A percentile compares a stretch with the other conserved stretches of the same genome.
Evolutionary conservation across 495 filamentous ascomycete species (phyloP).

Genomic region (Penicilliopsis zonata): DNA sequence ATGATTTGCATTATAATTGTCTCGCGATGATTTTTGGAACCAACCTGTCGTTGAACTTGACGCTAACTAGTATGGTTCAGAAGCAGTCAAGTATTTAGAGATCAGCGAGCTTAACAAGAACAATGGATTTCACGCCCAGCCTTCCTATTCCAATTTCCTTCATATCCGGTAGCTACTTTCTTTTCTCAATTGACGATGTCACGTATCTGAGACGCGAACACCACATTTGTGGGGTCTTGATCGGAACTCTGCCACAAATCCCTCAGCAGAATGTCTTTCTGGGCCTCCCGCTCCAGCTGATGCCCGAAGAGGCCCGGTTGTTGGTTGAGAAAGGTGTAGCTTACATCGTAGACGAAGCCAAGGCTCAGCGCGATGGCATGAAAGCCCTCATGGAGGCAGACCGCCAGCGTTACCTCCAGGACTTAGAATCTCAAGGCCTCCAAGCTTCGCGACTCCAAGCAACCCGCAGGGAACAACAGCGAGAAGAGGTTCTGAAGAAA

Average conservation of each 20-base stretch:
- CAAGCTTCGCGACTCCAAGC: slow-evolving; percentile 27
- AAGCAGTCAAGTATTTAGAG: slow-evolving; percentile 4
- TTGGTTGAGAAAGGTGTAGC: slow-evolving; percentile 70
- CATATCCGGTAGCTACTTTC: slow-evolving; percentile 69
- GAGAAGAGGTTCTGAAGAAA: slow-evolving; percentile 28
- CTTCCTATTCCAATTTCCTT: slow-evolving; percentile 71
- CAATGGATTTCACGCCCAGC: slow-evolving; percentile 25
- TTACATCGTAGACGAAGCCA: slow-evolving; percentile 66
- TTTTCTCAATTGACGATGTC: slow-evolving; percentile 77
- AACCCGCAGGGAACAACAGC: slow-evolving; percentile 27
- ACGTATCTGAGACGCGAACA: slow-evolving; percentile 69
- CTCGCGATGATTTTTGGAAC: slow-evolving; percentile 3
- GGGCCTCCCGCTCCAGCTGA: slow-evolving; percentile 76
- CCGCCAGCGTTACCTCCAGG: slow-evolving; percentile 32
- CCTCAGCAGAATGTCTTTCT: slow-evolving; percentile 93
- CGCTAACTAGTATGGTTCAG: slow-evolving; percentile 7
- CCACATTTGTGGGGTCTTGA: slow-evolving; percentile 79
- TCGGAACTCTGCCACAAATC: slow-evolving; percentile 78
- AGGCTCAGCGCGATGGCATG: slow-evolving; percentile 51
- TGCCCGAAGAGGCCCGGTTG: slow-evolving; percentile 78
- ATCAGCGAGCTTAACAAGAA: slow-evolving; percentile 4
- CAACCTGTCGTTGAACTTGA: slow-evolving; percentile 2
- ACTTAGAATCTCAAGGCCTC: slow-evolving; percentile 32
- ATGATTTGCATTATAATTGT: slow-evolving; percentile 14
- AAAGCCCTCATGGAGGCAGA: slow-evolving; percentile 42